A percentile compares a stretch with the other conserved stretches of the same genome.
Evolutionary conservation across 73 alveolate genomes (phyloP).

Genomic region (Halteria grandinella): DNA sequence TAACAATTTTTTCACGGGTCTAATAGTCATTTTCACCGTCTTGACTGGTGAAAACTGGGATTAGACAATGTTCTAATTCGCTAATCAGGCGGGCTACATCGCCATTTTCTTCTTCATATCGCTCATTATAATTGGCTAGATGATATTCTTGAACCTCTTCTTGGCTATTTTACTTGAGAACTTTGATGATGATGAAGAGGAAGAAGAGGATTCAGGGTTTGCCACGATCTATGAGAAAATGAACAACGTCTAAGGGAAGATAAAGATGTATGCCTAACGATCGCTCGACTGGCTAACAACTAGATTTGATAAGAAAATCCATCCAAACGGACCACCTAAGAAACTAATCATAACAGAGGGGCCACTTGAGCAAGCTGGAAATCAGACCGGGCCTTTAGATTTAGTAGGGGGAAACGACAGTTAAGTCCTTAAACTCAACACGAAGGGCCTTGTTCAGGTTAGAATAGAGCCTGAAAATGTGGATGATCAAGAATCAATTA

Average conservation of each 20-base stretch:
- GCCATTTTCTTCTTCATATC: constrained; percentile 58
- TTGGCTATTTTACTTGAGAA: constrained; percentile 73
- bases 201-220: neutral
- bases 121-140: constrained; percentile 60
- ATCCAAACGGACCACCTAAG: no score
- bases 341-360: no score
- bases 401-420: no score
- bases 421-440: no score
- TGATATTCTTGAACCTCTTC: constrained; percentile 70
- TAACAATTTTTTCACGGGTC: constrained; percentile 66
- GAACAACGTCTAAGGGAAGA: neutral
- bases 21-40: constrained; percentile 65
- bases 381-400: no score
- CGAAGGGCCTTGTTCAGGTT: no score
- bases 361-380: no score
- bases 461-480: no score
- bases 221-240: neutral
- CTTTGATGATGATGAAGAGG: constrained; percentile 36
- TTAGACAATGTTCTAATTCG: constrained; percentile 58
- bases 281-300: no score
- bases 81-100: constrained; percentile 37
- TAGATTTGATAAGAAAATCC: no score
- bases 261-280: no score
- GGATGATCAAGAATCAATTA: no score
- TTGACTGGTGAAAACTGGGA: constrained; percentile 80